Conservation (phyloP, 805 yeast genomes). For the Spathaspora arborariae region DNA sequence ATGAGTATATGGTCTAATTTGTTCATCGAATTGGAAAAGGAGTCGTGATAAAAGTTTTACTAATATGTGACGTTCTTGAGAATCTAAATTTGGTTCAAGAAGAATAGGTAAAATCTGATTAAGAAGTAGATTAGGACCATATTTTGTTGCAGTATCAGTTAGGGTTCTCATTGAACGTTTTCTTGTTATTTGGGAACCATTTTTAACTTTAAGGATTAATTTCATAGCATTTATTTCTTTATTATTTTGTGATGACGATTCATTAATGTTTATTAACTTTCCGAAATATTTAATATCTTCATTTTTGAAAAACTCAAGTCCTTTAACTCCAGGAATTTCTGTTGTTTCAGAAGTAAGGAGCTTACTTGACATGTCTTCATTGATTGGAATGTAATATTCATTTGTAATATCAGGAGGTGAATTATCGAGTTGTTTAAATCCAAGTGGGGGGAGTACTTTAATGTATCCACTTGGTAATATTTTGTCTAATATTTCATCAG, state of each 20-base stretch:
- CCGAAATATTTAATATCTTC: constrained; percentile 73
- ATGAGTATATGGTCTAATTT: constrained; percentile 68
- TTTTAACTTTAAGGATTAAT: constrained; percentile 66
- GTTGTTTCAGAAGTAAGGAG: constrained; percentile 24
- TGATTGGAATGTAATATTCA: constrained; percentile 48
- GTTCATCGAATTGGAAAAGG: constrained; percentile 59
- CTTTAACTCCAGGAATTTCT: constrained; percentile 62
- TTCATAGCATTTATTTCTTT: constrained; percentile 60
- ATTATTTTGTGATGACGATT: constrained; percentile 24
- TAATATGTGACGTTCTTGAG: constrained; percentile 77
- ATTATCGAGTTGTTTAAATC: constrained; percentile 30
- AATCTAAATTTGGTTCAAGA: constrained; percentile 67
- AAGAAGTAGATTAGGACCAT: constrained; percentile 70
- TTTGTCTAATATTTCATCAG: constrained; percentile 44
- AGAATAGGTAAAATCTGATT: constrained; percentile 72
- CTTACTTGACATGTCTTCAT: constrained; percentile 16
- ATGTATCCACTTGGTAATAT: constrained; percentile 53
- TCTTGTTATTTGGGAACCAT: constrained; percentile 68
- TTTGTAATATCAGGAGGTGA: constrained; percentile 29
- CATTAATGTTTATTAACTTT: constrained; percentile 37
- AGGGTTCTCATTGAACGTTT: constrained; percentile 66
- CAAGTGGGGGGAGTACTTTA: constrained; percentile 40
- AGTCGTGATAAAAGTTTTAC: constrained; percentile 74
- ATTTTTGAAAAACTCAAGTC: constrained; percentile 64
- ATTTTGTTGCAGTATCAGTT: constrained; percentile 55